These are phyloP conservation scores for Osmanthus fragrans DNA, from an alignment of 257 asterid genomes.

Conservation along the genomic window DNA sequence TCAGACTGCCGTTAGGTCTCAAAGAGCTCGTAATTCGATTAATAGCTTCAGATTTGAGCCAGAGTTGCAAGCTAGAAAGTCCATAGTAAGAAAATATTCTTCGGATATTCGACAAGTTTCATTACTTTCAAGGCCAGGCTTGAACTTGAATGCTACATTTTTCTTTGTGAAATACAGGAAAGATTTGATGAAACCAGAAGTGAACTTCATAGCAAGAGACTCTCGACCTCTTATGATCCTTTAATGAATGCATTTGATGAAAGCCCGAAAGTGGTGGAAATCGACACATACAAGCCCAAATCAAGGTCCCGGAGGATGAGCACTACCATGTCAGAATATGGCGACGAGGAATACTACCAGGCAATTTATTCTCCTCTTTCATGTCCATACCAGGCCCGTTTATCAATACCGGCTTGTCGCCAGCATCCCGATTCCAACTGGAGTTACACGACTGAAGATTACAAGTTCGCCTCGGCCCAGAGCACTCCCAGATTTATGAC, in stretches of 20 bases:
- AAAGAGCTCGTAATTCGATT: constrained; percentile 42
- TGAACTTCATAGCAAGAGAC: constrained; percentile 47
- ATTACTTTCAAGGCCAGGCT: background rate
- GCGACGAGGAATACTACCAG: constrained; percentile 41
- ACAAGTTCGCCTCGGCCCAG: constrained; percentile 64
- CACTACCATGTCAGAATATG: constrained; percentile 36
- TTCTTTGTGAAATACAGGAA: constrained; percentile 29
- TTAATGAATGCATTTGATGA: constrained; percentile 33
- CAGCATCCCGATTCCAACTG: constrained; percentile 63
- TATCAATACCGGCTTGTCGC: constrained; percentile 58
- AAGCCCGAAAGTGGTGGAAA: constrained; percentile 53
- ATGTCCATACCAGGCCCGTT: constrained; percentile 35
- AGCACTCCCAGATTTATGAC: constrained; percentile 67
- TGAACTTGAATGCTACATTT: background rate
- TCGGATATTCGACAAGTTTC: background rate
- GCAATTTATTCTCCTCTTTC: constrained; percentile 38
- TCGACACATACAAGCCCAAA: constrained; percentile 45
- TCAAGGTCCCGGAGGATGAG: constrained; percentile 45
- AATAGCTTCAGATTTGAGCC: constrained; percentile 29
- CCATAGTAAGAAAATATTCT: constrained; percentile 33
- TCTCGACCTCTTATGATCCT: constrained; percentile 35
- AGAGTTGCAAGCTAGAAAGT: constrained; percentile 42
- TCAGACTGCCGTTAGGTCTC: constrained; percentile 44
- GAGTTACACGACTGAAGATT: constrained; percentile 51
- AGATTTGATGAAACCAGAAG: constrained; percentile 44